Evolutionary conservation across 306 rosid genomes (phyloP), one percentile per base, ranked within the genome.

Genomic region (Quercus rubra): DNA sequence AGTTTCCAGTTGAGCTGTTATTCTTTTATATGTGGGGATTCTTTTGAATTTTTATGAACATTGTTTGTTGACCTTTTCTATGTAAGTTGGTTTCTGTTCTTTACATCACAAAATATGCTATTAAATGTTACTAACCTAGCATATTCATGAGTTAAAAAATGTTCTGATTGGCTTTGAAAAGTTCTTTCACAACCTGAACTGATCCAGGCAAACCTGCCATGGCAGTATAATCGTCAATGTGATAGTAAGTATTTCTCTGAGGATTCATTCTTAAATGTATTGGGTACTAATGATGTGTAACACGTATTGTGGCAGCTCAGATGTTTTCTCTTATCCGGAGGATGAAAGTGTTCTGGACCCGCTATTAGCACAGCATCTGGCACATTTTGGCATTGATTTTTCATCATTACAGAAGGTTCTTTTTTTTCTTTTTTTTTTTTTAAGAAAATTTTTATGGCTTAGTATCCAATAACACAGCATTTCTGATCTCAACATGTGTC

Each of bases 281-380:
- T 31, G 51, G 62, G 84, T 84, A 69, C 82, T 92, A 94, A 89
- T 78, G 67, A 83, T 85, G 85, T 68, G 28, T 77, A 86, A 89
- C 82, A 55, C 79, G 54, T 86, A 76, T 83, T 81, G 92, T 86
- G 99, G 97, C 92, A 92, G 98, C 87, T 95, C 98, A 95, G 99
- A 95, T 86, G 97, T 93, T 81, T 95, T 78, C 88, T 95, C 98
- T 27, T 95, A 95, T 83, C 94, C 97, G 61, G 98, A 92, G 91
- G 98, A 93, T 86, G 89, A 95, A 23, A 88, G 93, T 88, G 97
- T 95, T 72, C 77, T 90, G 82, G 98, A 95, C 77, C 99, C 98
- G 78, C 93, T 73, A 69, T 83, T 95, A 71, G 98, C 96, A 1
- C 96, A 95, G 33, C 99, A 95, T 86, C 88, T 95, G 54, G 92